Evolutionary conservation across 2,329 filamentous ascomycete genomes (phyloP), one percentile per base, ranked within the genome.

Genomic region (Fusarium cicatricum): DNA sequence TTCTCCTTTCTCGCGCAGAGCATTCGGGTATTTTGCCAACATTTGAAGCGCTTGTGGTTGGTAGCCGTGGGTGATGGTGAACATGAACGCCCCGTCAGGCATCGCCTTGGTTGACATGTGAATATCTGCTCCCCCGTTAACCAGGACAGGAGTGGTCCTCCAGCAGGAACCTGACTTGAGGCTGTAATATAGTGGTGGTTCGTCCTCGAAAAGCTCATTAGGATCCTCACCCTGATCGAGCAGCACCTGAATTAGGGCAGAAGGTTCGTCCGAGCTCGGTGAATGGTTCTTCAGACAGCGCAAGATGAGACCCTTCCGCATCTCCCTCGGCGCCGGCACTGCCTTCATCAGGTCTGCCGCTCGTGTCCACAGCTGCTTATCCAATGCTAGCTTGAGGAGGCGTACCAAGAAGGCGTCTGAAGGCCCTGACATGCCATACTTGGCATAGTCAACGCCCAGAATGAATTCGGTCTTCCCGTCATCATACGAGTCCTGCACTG

Each of bases 81-180:
- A 69, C 57, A 69, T 69, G 37, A 69, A 65, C 31, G 67, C 67
- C 7, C 67, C 67, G 15, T 69, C 61, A 23, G 67, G 67, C 67
- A 69, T 69, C 4, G 63, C 46, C 19, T 42, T 45, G 11, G 67
- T 69, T 1, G 53, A 11, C 65, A 69, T 65, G 33, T 68, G 34
- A 23, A 69, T 56, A 19, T 69, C 63, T 12, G 67, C 67, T 3
- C 67, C 67, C 0, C 58, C 64, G 14, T 66, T 67, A n/a, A 69
- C 64, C 31, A 69, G 54, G 10, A 67, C 60, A 2, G 67, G 66
- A 12, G 67, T 69, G n/a, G 67, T 67, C 32, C 66, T 55, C 67
- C 66, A 69, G 44, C 65, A 69, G 41, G 58, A 68, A 3, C 55
- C 65, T 10, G 67, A 69, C 40, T 55, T 69, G 41, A 69, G 62